These are phyloP conservation scores for Puccinellia tenuiflora DNA, from an alignment of 176 grass and related monocot genomes.

Conservation along the genomic window DNA sequence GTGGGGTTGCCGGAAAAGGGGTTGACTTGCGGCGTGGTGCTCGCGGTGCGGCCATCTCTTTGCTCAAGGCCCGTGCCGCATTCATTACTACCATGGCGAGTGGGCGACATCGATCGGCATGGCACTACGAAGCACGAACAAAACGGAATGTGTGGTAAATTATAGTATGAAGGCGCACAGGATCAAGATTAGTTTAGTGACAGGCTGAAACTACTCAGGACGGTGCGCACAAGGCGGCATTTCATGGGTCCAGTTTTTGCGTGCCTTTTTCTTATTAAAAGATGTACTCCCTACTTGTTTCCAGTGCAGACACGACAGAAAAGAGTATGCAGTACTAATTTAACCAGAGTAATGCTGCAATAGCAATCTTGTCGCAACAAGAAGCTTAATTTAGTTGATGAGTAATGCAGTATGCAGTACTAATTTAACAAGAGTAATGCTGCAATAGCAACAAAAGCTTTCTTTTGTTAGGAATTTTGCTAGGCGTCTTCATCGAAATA, in stretches of 20 bases:
- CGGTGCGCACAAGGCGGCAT: background rate
- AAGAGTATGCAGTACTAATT: background rate
- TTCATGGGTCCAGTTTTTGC: too few species aligned
- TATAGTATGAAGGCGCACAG: too few species aligned
- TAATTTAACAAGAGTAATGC: too few species aligned
- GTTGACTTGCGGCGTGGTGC: conserved; percentile 6
- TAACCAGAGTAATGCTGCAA: too few species aligned
- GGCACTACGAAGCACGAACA: background rate
- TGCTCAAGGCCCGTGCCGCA: background rate
- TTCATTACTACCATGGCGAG: background rate
- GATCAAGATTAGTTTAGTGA: too few species aligned
- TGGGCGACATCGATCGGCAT: background rate
- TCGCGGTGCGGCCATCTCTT: background rate
- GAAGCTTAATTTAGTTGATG: background rate
- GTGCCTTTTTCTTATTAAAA: too few species aligned
- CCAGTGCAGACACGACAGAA: too few species aligned
- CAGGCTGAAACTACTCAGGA: background rate
- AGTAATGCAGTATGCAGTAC: too few species aligned
- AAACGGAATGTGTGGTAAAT: background rate
- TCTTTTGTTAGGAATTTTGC: too few species aligned
- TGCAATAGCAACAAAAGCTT: too few species aligned
- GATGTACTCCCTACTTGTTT: too few species aligned
- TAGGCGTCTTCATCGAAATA: too few species aligned
- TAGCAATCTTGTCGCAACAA: background rate
- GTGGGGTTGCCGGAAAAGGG: conserved; percentile 8